Base-by-base conservation (phyloP, 805 yeast species). In the Suhomyces sp. region DNA sequence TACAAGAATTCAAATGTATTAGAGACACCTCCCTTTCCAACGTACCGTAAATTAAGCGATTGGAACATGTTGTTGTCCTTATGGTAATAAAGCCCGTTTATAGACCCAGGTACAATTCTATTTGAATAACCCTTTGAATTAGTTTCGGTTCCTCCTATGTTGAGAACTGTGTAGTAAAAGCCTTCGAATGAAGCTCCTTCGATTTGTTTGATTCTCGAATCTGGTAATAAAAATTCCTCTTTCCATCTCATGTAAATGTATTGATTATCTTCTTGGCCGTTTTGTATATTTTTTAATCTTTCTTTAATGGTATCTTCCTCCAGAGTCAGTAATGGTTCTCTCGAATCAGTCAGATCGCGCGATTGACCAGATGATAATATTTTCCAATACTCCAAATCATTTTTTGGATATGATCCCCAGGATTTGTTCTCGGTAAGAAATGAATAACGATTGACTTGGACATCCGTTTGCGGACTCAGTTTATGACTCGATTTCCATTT, bases 231-330 rank as follows among this genome's bases (percentile, higher is more conserved):
- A 52, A 88, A 88, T 50, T 80, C 77, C 58, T 90, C 98, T 61
- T 90, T 90, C 98, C 98, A 90, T 47, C 96, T 72, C 96, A 90
- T 90, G 55, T 79, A 90, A 5, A 90, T 60, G 49, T 50, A 56
- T 36, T 50, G 56, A 16, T 58, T 48, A 31, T 61, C 60, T 23
- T 53, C 58, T 20, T 44, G 32, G 15, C 66, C 65, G 19, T 49
- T 29, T 43, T 61, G 64, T 29, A 67, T 63, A 19, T 38, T 42
- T 12, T 40, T 39, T 35, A 68, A 52, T 33, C 55, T 57, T 23
- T 47, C 40, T 21, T 50, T 40, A 25, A 68, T 47, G 28, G 56
- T 53, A 3, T 28, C 20, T 6, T 47, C 50, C 11, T 32, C 35
- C 12, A 11, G 23, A 9, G 22, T 19, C 20, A 22, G 16, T 18